A percentile compares a stretch with the other conserved stretches of the same genome.
Conservation (phyloP, 116 monocot genomes). For the Iris pallida region DNA sequence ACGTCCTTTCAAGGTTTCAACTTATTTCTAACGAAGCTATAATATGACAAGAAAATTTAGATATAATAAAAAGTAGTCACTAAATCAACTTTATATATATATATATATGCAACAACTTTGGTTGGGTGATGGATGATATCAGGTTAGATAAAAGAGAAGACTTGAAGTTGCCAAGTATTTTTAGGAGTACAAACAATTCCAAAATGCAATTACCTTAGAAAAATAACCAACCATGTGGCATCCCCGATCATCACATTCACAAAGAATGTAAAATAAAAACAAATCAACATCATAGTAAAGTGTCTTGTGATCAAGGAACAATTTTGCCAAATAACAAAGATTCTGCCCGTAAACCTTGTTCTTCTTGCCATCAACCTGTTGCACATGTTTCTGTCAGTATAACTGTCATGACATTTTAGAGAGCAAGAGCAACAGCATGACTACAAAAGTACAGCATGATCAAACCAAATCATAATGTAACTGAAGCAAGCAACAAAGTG, state of each 20-base stretch:
- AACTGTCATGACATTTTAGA: not conserved
- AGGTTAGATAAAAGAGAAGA: not conserved
- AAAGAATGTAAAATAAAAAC: slow-evolving; percentile 91
- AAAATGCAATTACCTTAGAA: slow-evolving; percentile 67
- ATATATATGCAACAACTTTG: too few species aligned
- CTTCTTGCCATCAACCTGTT: slow-evolving; percentile 98
- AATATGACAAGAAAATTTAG: too few species aligned
- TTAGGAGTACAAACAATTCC: not conserved
- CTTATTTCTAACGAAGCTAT: too few species aligned
- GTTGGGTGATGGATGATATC: not conserved
- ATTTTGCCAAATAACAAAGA: slow-evolving; percentile 87
- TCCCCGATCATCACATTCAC: slow-evolving; percentile 97
- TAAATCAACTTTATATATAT: too few species aligned
- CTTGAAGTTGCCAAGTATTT: not conserved
- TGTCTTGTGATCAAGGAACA: slow-evolving; percentile 96
- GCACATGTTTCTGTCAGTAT: not conserved
- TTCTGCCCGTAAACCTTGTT: slow-evolving; percentile 97
- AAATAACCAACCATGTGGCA: slow-evolving; percentile 99
- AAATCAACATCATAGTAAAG: slow-evolving; percentile 90
- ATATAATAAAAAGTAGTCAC: too few species aligned
- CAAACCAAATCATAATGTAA: not conserved
- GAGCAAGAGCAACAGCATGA: too few species aligned
- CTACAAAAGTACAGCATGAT: not conserved
- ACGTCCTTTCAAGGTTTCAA: too few species aligned
- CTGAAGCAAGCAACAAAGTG: not conserved